Evolutionary conservation across 1,284 basidiomycete species (phyloP), one percentile per base, ranked within the genome.

Genomic region (Tausonia pullulans): DNA sequence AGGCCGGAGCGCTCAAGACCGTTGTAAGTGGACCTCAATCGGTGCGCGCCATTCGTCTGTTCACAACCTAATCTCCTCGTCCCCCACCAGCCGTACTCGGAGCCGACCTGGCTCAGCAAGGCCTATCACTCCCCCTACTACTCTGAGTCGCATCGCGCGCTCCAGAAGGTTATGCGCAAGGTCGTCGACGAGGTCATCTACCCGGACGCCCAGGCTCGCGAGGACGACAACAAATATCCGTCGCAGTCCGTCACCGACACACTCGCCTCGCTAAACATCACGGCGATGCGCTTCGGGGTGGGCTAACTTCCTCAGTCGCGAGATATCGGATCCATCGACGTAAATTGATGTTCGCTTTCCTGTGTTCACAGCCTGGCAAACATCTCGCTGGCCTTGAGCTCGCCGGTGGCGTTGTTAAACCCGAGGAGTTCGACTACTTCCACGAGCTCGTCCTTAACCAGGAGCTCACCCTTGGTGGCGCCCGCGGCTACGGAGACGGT

Each of bases 41-140:
- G 53, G 53, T 55, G 39, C 39, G 53, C 39, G 5, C 5, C 5
- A 2, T 6, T 55, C 53, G 3, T 27, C 6, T 27, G 27, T 27
- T 27, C 27, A 27, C 27, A 27, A 27, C 27, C 27, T 27, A 27
- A 27, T 7, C 53, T 16, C 53, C 10, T 16, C 14, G 52, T 54
- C 53, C n/a, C n/a, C 39, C n/a, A 55, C 53, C 11, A 27, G 53
- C 39, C 43, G 53, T 43, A 13, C 27, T 44, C 16, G 8, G 27
- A 13, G 72, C 87, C 89, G 11, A 84, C 84, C 2, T 93, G 88
- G 88, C 83, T 96, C 52, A 79, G 78, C n/a, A 76, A 82, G 5
- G 89, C 88, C 0, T 94, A 86, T 78, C 81, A 83, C 71, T 87
- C 81, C 67, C 88, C 92, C 0, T 97, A 94, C 75, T 95, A 90